phyloP scores from a whole-genome alignment of 2,329 filamentous ascomycete species.

The Didymellaceae sp. region DNA sequence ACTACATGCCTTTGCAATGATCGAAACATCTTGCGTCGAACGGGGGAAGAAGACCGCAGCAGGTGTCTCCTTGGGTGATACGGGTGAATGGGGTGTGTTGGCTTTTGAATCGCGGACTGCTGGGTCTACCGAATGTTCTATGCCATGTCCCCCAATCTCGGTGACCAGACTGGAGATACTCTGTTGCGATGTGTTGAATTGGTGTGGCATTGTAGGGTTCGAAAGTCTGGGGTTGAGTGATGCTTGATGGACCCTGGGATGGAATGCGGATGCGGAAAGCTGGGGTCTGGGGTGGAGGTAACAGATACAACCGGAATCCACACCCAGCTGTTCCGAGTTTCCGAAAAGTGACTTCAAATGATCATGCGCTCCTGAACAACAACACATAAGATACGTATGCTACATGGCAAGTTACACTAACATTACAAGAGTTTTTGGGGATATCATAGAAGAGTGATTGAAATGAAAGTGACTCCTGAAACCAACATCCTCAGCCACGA shows the following conservation, averaged over 20 bases:
- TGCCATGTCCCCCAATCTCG: not conserved
- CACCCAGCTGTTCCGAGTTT: not conserved
- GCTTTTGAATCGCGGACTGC: constrained; percentile 24
- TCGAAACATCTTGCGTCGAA: constrained; percentile 78
- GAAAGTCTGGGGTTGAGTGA: not conserved
- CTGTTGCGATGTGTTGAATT: not conserved
- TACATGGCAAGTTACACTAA: constrained; percentile 11
- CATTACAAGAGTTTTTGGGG: constrained; percentile 11
- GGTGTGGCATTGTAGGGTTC: not conserved
- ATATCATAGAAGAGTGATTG: constrained; percentile 11
- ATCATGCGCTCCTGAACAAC: not conserved
- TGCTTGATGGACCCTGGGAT: not conserved
- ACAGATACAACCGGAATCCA: too few species aligned
- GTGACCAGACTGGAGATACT: not conserved
- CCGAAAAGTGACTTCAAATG: not conserved
- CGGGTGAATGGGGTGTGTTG: constrained; percentile 33
- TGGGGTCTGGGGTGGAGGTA: not conserved
- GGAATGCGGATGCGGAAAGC: not conserved
- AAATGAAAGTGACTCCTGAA: not conserved
- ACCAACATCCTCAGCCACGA: not conserved
- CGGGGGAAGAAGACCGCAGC: constrained; percentile 73
- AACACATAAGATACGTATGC: constrained; percentile 1
- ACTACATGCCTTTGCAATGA: constrained; percentile 85
- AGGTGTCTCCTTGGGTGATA: constrained; percentile 43
- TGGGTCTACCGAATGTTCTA: constrained; percentile 18